Base-by-base conservation (phyloP, 2,329 filamentous ascomycete genomes). In the Xylariaceae sp. region DNA sequence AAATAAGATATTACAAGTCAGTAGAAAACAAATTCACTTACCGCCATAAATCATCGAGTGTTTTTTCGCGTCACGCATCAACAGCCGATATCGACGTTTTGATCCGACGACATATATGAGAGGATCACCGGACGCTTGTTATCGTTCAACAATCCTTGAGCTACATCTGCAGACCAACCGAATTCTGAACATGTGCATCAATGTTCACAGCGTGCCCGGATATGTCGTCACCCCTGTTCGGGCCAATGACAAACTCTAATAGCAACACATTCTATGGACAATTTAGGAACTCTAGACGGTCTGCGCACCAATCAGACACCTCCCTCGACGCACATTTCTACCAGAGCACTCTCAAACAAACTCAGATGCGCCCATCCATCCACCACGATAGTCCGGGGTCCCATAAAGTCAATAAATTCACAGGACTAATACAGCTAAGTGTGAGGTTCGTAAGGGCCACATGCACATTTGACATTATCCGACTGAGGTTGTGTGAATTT, bases 241-340 rank as follows among this genome's bases (percentile, higher is more conserved):
- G 23, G 4, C 61, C 61, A 63, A 61, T 63, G 45, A 61, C 10
- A 59, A 50, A 48, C 58, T 59, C 59, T 41, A 23, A 29, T 20
- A n/a, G 50, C 18, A 48, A 52, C 60, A 62, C 60, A 62, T 37
- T 23, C 23, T 46, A 58, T 16, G 56, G 52, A 62, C 60, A 62
- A 7, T 23, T 45, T 46, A 58, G 18, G 56, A 54, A 7, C 12
- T 29, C 16, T 50, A 42, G 40, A 37, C 32, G 32, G 32, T 37
- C 32, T 37, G 32, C n/a, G 48, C 55, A 56, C 60, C 58, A 63
- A 61, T 63, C 53, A 63, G 37, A 5, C 37, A n/a, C 3, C 44
- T 20, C 37, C 19, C 21, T 41, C 32, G 18, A 21, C n/a, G 56
- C 61, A 61, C 61, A 63, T 57, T 63, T 52, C 44, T 47, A 47